Percentiles rank a stretch among this genome's conserved stretches.
These are phyloP conservation scores for Neospora caninum DNA, from an alignment of 169 alveolate species.

Conservation along the genomic window DNA sequence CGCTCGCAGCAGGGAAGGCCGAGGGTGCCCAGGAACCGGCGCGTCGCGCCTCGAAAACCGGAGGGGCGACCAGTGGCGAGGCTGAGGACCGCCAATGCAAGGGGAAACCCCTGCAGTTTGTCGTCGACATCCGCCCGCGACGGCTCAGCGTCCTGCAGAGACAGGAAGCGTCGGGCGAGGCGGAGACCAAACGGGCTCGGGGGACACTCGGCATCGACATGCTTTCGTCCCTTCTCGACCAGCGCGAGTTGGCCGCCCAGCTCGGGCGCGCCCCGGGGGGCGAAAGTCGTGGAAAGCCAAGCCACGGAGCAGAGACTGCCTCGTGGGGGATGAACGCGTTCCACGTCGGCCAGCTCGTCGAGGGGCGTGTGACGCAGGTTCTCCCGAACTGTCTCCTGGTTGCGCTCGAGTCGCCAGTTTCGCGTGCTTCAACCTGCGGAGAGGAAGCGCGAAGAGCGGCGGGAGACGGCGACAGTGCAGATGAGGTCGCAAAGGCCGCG, in stretches of 20 bases:
- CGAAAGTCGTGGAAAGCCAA: neutral
- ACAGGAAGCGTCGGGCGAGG: neutral
- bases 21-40: neutral
- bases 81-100: neutral
- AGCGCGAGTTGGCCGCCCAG: neutral
- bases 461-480: neutral
- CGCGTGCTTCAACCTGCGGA: neutral
- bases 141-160: conserved; percentile 20
- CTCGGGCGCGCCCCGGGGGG: neutral
- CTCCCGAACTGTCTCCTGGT: conserved; percentile 22
- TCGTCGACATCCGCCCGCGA: conserved; percentile 25
- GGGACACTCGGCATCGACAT: neutral
- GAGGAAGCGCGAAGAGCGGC: neutral
- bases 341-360: neutral
- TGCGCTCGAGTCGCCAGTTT: neutral
- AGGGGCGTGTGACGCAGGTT: conserved; percentile 31
- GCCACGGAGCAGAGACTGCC: neutral
- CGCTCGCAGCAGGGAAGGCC: neutral
- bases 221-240: conserved; percentile 7
- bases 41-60: neutral
- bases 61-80: neutral
- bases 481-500: neutral
- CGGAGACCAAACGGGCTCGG: neutral
- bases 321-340: neutral
- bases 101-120: neutral